Conservation (phyloP, 371 early-diverging fungal genomes). For the Coelomomyces lativittatus region DNA sequence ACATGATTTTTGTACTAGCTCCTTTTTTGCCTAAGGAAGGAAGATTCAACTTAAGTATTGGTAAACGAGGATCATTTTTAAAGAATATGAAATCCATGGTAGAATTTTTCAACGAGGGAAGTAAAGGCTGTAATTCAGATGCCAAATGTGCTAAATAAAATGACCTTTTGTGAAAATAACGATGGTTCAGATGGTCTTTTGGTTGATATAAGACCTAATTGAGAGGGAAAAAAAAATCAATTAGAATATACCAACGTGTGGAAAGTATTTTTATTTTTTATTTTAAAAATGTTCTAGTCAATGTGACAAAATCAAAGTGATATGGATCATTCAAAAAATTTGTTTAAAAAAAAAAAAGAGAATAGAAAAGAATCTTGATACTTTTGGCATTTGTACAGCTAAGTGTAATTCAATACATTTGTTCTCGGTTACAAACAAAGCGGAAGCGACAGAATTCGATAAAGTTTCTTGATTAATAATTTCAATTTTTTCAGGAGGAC, state of each 20-base stretch:
- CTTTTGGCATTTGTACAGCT: slow-evolving; percentile 76
- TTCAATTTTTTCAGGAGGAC: slow-evolving; percentile 53
- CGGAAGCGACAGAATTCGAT: too few species aligned
- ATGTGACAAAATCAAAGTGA: too few species aligned
- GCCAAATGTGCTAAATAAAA: slow-evolving; percentile 59
- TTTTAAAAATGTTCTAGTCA: too few species aligned
- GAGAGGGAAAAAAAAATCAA: not conserved
- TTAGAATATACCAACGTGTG: not conserved
- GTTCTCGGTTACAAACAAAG: slow-evolving; percentile 36
- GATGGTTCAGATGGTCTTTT: slow-evolving; percentile 77
- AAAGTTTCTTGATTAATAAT: slow-evolving; percentile 86
- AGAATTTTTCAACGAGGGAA: not conserved
- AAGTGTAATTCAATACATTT: slow-evolving; percentile 63
- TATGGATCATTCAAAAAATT: not conserved
- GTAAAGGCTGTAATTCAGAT: slow-evolving; percentile 5
- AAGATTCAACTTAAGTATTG: slow-evolving; percentile 51
- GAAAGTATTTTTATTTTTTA: not conserved
- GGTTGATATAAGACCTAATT: slow-evolving; percentile 54
- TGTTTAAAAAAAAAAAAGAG: not conserved
- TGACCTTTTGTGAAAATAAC: slow-evolving; percentile 86
- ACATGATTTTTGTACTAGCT: too few species aligned
- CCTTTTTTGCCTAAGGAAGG: too few species aligned
- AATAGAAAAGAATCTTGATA: slow-evolving; percentile 4
- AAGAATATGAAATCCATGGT: not conserved
- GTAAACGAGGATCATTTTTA: slow-evolving; percentile 46